A percentile compares a stretch with the other conserved stretches of the same genome.
Evolutionary conservation across 169 alveolate genomes (phyloP).

Genomic region (Eimeria sp.): DNA sequence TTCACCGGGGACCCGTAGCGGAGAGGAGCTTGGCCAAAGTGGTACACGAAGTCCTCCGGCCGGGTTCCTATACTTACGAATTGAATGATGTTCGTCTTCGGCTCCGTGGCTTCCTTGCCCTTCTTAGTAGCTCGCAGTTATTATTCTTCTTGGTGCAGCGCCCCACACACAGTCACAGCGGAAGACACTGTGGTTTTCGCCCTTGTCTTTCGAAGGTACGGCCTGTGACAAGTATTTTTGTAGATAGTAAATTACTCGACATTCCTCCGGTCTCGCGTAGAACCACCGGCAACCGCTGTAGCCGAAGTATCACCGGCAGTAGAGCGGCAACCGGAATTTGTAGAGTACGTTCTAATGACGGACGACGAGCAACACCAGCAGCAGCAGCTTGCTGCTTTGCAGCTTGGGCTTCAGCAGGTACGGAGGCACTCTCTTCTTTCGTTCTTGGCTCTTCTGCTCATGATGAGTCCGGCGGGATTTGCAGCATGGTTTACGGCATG

Average conservation of each 20-base stretch:
- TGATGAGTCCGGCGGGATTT: neutral
- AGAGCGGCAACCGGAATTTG: neutral
- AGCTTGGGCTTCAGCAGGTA: constrained; percentile 72
- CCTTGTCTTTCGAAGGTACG: neutral
- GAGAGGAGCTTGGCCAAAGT: no score
- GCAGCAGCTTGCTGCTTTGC: constrained; percentile 71
- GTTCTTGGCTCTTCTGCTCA: neutral
- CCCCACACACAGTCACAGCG: neutral
- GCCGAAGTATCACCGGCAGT: neutral
- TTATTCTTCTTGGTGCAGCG: neutral
- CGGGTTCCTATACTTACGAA: no score
- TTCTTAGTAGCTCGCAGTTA: neutral
- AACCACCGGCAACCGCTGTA: neutral
- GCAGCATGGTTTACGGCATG: neutral
- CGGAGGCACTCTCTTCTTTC: neutral
- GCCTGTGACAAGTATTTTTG: neutral
- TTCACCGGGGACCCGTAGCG: no score
- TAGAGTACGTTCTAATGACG: neutral
- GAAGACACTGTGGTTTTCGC: neutral
- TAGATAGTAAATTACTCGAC: neutral
- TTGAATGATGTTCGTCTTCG: neutral
- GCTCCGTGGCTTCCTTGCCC: neutral
- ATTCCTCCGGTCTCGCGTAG: neutral
- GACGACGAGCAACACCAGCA: constrained; percentile 75
- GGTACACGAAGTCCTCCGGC: no score